Percentiles rank a stretch among this genome's conserved stretches.
Conservation (phyloP, 2,329 filamentous ascomycete species). For the Exophiala lecanii-corni region DNA sequence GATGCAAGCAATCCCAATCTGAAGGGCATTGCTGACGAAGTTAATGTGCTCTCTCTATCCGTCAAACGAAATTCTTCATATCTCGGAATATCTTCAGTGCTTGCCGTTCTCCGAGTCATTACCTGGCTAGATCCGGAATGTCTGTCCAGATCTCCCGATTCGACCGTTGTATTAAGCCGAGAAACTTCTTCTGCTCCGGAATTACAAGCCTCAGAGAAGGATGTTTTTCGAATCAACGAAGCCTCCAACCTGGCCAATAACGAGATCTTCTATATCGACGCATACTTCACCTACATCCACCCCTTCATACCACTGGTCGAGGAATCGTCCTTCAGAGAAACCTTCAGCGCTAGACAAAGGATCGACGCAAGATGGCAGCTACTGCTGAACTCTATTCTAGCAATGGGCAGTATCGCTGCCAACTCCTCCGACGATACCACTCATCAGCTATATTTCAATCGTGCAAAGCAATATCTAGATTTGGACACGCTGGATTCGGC, state of each 20-base stretch:
- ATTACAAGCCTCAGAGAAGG: slow-evolving; percentile 34
- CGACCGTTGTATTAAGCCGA: slow-evolving; percentile 34
- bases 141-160: slow-evolving; percentile 35
- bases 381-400: slow-evolving; percentile 70
- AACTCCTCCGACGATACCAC: slow-evolving; percentile 59
- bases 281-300: slow-evolving; percentile 71
- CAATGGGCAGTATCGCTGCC: slow-evolving; percentile 67
- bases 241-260: slow-evolving; percentile 54
- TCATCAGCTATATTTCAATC: slow-evolving; percentile 63
- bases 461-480: slow-evolving; percentile 61
- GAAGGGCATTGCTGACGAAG: slow-evolving; percentile 64
- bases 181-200: slow-evolving; percentile 35
- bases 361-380: slow-evolving; percentile 67
- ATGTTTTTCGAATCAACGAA: slow-evolving; percentile 46
- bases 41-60: slow-evolving; percentile 61
- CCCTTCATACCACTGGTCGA: slow-evolving; percentile 70
- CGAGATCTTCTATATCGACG: slow-evolving; percentile 64
- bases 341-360: slow-evolving; percentile 58
- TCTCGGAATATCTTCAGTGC: slow-evolving; percentile 69
- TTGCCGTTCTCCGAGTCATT: slow-evolving; percentile 69
- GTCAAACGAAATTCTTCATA: slow-evolving; percentile 62
- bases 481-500: slow-evolving; percentile 66
- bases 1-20: slow-evolving; percentile 45
- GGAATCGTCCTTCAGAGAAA: slow-evolving; percentile 63
- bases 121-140: slow-evolving; percentile 51